These are phyloP conservation scores for Calophaca sinica DNA, from an alignment of 306 rosid genomes.

Conservation along the genomic window DNA sequence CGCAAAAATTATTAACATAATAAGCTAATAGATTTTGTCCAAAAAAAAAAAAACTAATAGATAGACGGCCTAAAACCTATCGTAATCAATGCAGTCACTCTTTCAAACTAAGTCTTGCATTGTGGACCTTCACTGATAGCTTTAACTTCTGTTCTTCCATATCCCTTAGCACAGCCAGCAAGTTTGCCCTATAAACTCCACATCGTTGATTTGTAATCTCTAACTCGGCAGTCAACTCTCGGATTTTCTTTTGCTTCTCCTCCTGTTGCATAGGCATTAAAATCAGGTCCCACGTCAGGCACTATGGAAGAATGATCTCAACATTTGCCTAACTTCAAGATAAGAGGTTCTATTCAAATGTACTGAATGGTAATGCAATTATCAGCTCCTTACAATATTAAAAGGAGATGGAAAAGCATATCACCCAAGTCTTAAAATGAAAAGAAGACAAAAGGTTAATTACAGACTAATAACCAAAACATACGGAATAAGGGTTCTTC, in stretches of 20 bases:
- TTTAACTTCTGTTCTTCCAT: slow-evolving; percentile 96
- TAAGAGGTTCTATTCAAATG: slow-evolving; percentile 19
- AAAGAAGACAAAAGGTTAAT: neutral
- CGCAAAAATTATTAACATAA: slow-evolving; percentile 3
- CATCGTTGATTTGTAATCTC: slow-evolving; percentile 80
- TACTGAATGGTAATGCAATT: slow-evolving; percentile 11
- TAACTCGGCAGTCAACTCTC: slow-evolving; percentile 74
- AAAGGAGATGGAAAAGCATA: slow-evolving; percentile 7
- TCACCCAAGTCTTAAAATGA: slow-evolving; percentile 9
- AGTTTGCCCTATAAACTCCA: slow-evolving; percentile 84
- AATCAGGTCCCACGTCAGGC: neutral
- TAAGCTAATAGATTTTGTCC: slow-evolving; percentile 8
- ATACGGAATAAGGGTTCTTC: neutral
- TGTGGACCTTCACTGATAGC: slow-evolving; percentile 92
- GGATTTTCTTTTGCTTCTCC: slow-evolving; percentile 81
- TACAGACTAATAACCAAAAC: slow-evolving; percentile 9
- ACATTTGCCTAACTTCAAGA: slow-evolving; percentile 14
- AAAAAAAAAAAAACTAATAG: slow-evolving; percentile 8
- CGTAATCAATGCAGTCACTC: slow-evolving; percentile 57
- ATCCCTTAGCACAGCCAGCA: slow-evolving; percentile 83
- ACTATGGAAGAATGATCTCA: slow-evolving; percentile 5
- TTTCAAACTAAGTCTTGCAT: slow-evolving; percentile 89
- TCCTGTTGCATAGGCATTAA: slow-evolving; percentile 53
- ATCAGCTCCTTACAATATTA: slow-evolving; percentile 19
- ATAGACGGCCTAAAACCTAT: slow-evolving; percentile 22